A percentile compares a stretch with the other conserved stretches of the same genome.
These are phyloP conservation scores for Trapa bicornis DNA, from an alignment of 345 rosid species.

Conservation along the genomic window DNA sequence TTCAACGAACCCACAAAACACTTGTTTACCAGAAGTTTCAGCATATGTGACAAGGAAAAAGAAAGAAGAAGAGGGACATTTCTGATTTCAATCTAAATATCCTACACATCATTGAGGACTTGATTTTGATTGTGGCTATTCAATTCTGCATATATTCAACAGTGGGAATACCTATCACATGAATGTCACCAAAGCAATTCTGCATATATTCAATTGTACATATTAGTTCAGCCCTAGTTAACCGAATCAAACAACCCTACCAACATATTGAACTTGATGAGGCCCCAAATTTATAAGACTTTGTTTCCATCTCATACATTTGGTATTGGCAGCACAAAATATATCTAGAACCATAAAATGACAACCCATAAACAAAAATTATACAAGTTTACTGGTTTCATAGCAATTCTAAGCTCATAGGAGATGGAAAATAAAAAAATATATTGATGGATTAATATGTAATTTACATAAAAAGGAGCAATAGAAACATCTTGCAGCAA, in stretches of 20 bases:
- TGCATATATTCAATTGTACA: not conserved
- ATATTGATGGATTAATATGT: not conserved
- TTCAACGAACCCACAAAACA: not conserved
- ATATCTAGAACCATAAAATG: not conserved
- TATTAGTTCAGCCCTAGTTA: not conserved
- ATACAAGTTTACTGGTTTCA: not conserved
- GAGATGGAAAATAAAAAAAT: not conserved
- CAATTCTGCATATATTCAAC: not conserved
- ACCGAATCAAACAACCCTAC: too few species aligned
- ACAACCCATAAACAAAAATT: not conserved
- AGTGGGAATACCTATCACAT: not conserved
- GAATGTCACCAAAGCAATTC: not conserved
- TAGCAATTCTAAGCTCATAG: not conserved
- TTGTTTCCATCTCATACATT: not conserved
- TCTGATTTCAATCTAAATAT: not conserved
- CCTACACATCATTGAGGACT: not conserved
- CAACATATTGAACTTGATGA: not conserved
- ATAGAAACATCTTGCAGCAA: not conserved
- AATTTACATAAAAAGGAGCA: not conserved
- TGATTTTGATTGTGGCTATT: not conserved
- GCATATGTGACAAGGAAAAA: not conserved
- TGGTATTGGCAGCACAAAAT: not conserved
- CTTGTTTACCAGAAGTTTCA: too few species aligned
- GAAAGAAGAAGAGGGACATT: not conserved
- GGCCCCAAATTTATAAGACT: not conserved